Conservation (phyloP, 1,284 basidiomycete species). For the Calocybe gambosa region DNA sequence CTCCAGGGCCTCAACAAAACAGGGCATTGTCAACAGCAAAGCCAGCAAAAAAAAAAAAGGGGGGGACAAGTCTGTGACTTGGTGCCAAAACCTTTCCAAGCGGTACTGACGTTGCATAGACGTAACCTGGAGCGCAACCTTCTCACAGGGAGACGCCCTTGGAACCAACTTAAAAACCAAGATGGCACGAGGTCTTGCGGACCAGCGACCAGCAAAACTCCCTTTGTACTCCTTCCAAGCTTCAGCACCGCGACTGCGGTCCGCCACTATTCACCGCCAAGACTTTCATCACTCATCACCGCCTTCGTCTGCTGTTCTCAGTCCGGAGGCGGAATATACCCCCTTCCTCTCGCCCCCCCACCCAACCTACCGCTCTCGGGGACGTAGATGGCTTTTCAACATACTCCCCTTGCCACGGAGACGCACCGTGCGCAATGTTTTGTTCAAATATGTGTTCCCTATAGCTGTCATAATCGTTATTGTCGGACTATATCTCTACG, state of each 20-base stretch:
- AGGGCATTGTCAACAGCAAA: too few species aligned
- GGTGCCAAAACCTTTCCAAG: too few species aligned
- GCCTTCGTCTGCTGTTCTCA: conserved; percentile 2
- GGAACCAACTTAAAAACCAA: neutral
- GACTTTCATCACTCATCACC: conserved; percentile 11
- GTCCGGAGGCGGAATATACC: conserved; percentile 11
- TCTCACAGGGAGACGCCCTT: too few species aligned
- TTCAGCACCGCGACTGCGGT: conserved; percentile 14
- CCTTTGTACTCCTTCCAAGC: conserved; percentile 16
- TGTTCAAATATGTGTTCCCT: conserved; percentile 26
- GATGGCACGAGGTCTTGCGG: conserved; percentile 15
- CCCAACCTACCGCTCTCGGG: conserved; percentile 19
- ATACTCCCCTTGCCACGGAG: conserved; percentile 18
- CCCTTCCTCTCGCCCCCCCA: conserved; percentile 18
- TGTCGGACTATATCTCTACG: conserved; percentile 52
- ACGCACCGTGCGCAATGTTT: conserved; percentile 22
- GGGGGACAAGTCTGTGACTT: too few species aligned
- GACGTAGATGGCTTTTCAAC: conserved; percentile 13
- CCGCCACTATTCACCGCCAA: conserved; percentile 14
- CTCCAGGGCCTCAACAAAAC: too few species aligned
- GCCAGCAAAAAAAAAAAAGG: too few species aligned
- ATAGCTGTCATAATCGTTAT: conserved; percentile 35
- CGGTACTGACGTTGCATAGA: too few species aligned
- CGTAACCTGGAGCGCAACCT: too few species aligned
- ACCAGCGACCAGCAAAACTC: conserved; percentile 15